Conservation (phyloP, 1,284 basidiomycete species). For the Sporisorium graminicola region DNA sequence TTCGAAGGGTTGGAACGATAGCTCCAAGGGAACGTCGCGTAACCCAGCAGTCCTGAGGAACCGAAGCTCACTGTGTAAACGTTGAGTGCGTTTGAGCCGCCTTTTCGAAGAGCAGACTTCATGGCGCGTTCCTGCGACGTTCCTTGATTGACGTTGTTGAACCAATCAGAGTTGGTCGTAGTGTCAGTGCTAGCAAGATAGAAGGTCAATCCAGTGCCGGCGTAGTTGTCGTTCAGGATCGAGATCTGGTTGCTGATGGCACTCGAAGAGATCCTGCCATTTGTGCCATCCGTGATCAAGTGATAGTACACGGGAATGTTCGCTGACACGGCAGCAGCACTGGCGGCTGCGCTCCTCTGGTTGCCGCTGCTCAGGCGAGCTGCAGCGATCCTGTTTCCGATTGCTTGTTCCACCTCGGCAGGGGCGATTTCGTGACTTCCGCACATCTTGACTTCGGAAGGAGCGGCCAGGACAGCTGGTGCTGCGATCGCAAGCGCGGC, state of each 20-base stretch:
- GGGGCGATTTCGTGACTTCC: slow-evolving; percentile 30
- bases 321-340: slow-evolving; percentile 24
- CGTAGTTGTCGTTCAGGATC: slow-evolving; percentile 74
- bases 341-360: neutral
- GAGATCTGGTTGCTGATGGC: slow-evolving; percentile 71
- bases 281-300: slow-evolving; percentile 50
- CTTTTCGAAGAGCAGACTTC: slow-evolving; percentile 74
- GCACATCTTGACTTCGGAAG: slow-evolving; percentile 22
- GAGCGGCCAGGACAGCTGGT: slow-evolving; percentile 27
- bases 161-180: slow-evolving; percentile 73
- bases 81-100: slow-evolving; percentile 73
- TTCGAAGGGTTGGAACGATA: slow-evolving; percentile 69
- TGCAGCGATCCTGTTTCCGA: slow-evolving; percentile 18
- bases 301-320: slow-evolving; percentile 50
- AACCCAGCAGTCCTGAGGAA: slow-evolving; percentile 57
- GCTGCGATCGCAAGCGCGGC: slow-evolving; percentile 22
- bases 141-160: slow-evolving; percentile 72
- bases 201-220: slow-evolving; percentile 72
- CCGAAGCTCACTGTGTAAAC: slow-evolving; percentile 73
- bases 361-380: neutral
- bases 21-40: slow-evolving; percentile 73
- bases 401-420: slow-evolving; percentile 27
- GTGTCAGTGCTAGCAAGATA: slow-evolving; percentile 71
- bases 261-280: slow-evolving; percentile 36
- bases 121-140: slow-evolving; percentile 73